A percentile compares a stretch with the other conserved stretches of the same genome.
These are phyloP conservation scores for Phytophthora pisi DNA, from an alignment of 352 stramenopile species.

Conservation along the genomic window DNA sequence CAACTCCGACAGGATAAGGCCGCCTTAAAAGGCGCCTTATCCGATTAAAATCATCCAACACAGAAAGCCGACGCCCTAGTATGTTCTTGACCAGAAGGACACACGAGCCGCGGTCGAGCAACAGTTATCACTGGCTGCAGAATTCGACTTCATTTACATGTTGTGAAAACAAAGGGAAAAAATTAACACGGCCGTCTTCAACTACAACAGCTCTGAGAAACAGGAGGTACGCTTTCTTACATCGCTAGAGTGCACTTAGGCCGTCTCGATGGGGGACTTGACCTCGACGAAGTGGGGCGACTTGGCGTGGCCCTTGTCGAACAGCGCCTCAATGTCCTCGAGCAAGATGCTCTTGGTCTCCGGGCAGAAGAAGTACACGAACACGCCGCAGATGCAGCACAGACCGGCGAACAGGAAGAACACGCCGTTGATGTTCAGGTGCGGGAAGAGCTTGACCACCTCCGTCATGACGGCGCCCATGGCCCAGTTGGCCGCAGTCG, in stretches of 20 bases:
- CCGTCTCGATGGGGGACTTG: slow-evolving; percentile 18
- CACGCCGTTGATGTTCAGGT: slow-evolving; percentile 25
- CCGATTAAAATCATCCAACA: too few relatives aligned
- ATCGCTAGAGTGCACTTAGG: slow-evolving; percentile 2
- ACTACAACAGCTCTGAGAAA: not conserved
- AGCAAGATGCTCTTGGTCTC: slow-evolving; percentile 25
- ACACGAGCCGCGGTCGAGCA: too few relatives aligned
- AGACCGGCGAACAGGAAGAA: slow-evolving; percentile 31
- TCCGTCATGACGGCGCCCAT: slow-evolving; percentile 33
- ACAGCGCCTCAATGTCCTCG: slow-evolving; percentile 17
- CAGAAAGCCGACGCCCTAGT: too few relatives aligned
- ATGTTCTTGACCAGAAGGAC: too few relatives aligned
- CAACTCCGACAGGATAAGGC: too few relatives aligned
- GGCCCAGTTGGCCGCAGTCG: slow-evolving; percentile 48
- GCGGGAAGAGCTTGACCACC: slow-evolving; percentile 24
- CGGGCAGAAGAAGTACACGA: slow-evolving; percentile 53
- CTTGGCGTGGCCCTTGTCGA: slow-evolving; percentile 23
- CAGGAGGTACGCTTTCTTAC: slow-evolving; percentile 22
- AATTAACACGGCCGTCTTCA: not conserved
- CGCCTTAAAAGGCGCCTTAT: too few relatives aligned
- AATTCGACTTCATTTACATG: not conserved
- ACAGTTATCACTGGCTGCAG: not conserved
- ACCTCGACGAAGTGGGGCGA: slow-evolving; percentile 22
- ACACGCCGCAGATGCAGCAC: slow-evolving; percentile 41
- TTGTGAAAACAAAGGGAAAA: not conserved